Percentiles rank a stretch among this genome's conserved stretches.
Conservation (phyloP, 1,139 yeast species). For the Meyerozyma sp. region DNA sequence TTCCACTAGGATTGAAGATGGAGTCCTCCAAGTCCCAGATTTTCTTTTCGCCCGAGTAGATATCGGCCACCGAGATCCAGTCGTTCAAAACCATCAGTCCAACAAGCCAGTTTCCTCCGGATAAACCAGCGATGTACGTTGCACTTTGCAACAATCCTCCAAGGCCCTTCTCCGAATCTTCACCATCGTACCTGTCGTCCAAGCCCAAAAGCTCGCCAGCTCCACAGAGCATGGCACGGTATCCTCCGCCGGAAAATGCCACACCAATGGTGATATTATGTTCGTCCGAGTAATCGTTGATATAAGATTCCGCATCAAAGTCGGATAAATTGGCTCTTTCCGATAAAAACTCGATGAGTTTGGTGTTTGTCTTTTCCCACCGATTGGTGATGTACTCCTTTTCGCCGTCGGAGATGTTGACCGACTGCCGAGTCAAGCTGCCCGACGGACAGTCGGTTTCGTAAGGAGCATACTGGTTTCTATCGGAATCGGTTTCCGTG, state of each 20-base stretch:
- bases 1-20: conserved; percentile 66
- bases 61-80: conserved; percentile 67
- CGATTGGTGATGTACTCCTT: conserved; percentile 40
- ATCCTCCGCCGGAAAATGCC: conserved; percentile 90
- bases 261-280: conserved; percentile 53
- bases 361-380: conserved; percentile 46
- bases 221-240: conserved; percentile 86
- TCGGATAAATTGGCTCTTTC: conserved; percentile 52
- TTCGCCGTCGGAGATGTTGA: conserved; percentile 32
- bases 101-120: conserved; percentile 86
- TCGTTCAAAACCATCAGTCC: conserved; percentile 78
- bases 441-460: conserved; percentile 21
- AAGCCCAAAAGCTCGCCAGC: conserved; percentile 82
- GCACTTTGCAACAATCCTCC: conserved; percentile 76
- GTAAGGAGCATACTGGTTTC: conserved; percentile 24
- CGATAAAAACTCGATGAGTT: conserved; percentile 48
- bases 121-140: conserved; percentile 71
- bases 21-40: conserved; percentile 70
- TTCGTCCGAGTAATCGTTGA: conserved; percentile 29
- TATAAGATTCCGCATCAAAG: conserved; percentile 48
- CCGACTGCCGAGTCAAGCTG: conserved; percentile 19
- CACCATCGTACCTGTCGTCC: conserved; percentile 58
- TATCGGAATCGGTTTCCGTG: conserved; percentile 5
- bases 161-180: conserved; percentile 46
- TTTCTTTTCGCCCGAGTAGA: conserved; percentile 39